Conservation (phyloP, 352 stramenopile species). For the Phytophthora melonis region DNA sequence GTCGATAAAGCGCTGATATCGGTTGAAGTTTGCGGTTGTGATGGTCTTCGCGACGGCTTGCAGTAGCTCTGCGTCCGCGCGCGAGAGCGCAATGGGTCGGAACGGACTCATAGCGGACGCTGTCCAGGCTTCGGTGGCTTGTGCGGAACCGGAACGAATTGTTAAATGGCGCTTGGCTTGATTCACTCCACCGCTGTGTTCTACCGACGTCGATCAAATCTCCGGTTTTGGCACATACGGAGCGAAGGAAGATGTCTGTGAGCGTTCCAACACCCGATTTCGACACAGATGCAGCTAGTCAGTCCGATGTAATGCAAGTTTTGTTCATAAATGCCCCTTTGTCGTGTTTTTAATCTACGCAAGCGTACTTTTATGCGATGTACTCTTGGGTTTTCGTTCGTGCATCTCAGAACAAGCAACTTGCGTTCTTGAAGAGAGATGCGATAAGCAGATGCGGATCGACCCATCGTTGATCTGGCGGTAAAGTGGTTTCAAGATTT, state of each 20-base stretch:
- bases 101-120: constrained; percentile 35
- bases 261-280: constrained; percentile 8
- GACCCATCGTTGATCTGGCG: too few species aligned
- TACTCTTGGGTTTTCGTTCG: background rate
- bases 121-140: background rate
- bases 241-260: constrained; percentile 18
- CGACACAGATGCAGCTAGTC: constrained; percentile 1
- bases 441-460: background rate
- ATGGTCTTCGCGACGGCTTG: constrained; percentile 38
- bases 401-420: background rate
- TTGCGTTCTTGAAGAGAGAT: background rate
- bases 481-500: too few species aligned
- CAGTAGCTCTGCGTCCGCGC: constrained; percentile 26
- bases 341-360: background rate
- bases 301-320: constrained; percentile 13
- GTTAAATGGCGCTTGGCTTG: constrained; percentile 10
- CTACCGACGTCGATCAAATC: constrained; percentile 7
- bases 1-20: constrained; percentile 38
- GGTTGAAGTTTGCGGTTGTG: constrained; percentile 37
- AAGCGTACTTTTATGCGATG: background rate
- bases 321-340: background rate
- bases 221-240: constrained; percentile 29
- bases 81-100: constrained; percentile 28
- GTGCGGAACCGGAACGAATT: constrained; percentile 10
- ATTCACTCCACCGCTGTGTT: background rate